Evolutionary conservation across 192 early-diverging fungal species (phyloP), one percentile per base, ranked within the genome.

Genomic region (Mortierella claussenii): DNA sequence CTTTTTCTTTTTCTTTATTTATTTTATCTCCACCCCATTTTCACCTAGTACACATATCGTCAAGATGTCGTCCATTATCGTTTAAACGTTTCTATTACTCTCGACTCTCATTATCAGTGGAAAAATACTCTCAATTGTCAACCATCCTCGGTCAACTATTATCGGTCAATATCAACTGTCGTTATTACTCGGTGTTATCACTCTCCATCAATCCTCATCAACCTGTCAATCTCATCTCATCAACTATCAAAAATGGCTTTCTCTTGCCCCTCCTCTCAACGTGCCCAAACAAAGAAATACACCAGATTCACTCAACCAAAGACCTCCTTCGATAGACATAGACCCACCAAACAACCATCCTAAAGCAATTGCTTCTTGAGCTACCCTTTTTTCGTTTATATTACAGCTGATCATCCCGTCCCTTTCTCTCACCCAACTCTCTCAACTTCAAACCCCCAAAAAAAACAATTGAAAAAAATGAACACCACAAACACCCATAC

Each of bases 311-410:
- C 57, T 10, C 57, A 76, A 51, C 64, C 73, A 34, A 67, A 67
- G 31, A 49, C 73, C 17, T 61, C 65, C n/a, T 76, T 76, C 49
- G 65, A 76, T 61, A 76, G 47, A 67, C 73, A 76, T 36, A 47
- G 59, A 67, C 63, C 58, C 23, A 60, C 49, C 44, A 48, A 44
- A 60, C 64, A 67, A 67, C 51, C 73, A 56, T 76, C 63, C 23
- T 76, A 62, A 67, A 61, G 23, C 1, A 44, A 5, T 15, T 15
- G 31, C 17, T n/a, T 6, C 4, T 57, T 43, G 15, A 30, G 44
- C 30, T 48, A 40, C 13, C 13, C 37, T 40, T 40, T 40, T 52
- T 60, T 52, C 21, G 13, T 40, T 40, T 67, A 26, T 30, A 23
- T 56, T 55, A 17, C 23, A 32, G 34, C 52, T 13, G 36, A 8